phyloP scores from a whole-genome alignment of 768 basidiomycete species.

The Jaapia argillacea region DNA sequence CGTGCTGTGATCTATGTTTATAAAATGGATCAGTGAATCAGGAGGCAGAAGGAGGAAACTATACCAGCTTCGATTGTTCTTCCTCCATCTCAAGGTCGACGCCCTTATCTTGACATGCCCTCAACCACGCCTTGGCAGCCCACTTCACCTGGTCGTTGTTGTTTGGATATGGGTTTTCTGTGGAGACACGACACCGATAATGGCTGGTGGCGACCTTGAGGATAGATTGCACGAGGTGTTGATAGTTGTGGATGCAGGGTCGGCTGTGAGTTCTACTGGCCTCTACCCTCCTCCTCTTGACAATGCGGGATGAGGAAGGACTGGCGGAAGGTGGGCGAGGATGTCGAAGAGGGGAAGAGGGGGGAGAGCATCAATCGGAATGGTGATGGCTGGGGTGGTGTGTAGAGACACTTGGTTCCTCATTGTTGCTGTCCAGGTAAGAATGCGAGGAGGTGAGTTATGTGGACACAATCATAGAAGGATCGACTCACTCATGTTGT shows the following conservation, averaged over 20 bases:
- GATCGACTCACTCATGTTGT: too few relatives aligned
- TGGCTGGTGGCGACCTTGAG: conserved; percentile 10
- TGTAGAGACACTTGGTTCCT: too few relatives aligned
- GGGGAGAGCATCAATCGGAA: too few relatives aligned
- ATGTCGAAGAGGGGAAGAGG: too few relatives aligned
- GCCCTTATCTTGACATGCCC: conserved; percentile 5
- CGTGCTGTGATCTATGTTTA: conserved; percentile 2
- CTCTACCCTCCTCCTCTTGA: neutral
- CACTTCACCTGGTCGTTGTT: conserved; percentile 6
- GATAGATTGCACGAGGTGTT: conserved; percentile 10
- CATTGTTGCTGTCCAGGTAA: too few relatives aligned
- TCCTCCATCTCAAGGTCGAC: conserved; percentile 7
- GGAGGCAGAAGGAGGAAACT: neutral
- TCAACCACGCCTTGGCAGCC: conserved; percentile 9
- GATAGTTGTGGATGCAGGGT: conserved; percentile 10
- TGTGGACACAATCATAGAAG: too few relatives aligned
- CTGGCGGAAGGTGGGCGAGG: neutral
- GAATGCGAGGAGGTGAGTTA: too few relatives aligned
- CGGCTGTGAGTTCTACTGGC: neutral
- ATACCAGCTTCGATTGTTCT: conserved; percentile 12
- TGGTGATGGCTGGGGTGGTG: too few relatives aligned
- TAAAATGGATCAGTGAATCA: neutral
- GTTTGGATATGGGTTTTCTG: conserved; percentile 14
- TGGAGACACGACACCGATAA: conserved; percentile 12
- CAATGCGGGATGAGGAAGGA: neutral